Conservation (phyloP, 1,284 basidiomycete genomes). For the Mycena sp. region DNA sequence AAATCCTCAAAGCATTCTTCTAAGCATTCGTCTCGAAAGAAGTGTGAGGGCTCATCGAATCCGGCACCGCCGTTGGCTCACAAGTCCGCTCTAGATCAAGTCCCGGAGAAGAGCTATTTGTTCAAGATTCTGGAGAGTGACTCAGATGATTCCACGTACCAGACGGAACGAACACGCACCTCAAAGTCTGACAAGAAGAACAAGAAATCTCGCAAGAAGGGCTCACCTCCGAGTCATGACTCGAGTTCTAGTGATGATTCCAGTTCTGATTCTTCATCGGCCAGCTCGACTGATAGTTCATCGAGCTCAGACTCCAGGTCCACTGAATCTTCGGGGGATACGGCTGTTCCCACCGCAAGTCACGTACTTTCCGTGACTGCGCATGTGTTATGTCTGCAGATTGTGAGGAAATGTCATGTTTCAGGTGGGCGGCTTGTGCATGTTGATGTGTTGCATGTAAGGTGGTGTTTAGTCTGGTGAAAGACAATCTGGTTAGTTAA, state of each 20-base stretch:
- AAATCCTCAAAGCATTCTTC: no score
- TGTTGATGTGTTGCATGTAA: no score
- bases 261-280: no score
- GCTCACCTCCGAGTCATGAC: background rate
- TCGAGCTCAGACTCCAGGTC: background rate
- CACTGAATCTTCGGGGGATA: background rate
- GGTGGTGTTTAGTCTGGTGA: no score
- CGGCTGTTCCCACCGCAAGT: no score
- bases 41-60: background rate
- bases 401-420: no score
- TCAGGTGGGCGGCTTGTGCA: no score
- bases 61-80: background rate
- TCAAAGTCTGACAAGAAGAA: background rate
- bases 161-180: background rate
- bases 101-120: background rate
- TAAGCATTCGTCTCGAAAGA: background rate
- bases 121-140: background rate
- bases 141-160: background rate
- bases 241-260: background rate
- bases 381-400: no score
- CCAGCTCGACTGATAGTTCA: background rate
- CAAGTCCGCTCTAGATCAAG: background rate
- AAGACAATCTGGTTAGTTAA: no score
- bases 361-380: no score
- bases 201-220: slow-evolving; percentile 1